Percentiles rank a stretch among this genome's conserved stretches.
Evolutionary conservation across 1,284 basidiomycete species (phyloP).

Genomic region (Takashimella tepidaria): DNA sequence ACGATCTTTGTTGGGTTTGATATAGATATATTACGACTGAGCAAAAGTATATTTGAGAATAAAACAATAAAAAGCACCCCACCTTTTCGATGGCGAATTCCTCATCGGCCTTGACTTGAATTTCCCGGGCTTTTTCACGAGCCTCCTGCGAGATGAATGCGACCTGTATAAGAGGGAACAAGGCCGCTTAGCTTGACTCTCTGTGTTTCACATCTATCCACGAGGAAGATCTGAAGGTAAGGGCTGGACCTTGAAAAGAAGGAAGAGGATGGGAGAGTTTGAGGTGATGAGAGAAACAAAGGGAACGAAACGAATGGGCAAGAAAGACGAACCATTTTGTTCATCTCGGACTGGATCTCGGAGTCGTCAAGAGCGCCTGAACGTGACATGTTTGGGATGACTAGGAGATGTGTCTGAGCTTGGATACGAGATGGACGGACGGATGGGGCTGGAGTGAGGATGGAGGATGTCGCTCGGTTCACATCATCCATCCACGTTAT

Average conservation of each 20-base stretch:
- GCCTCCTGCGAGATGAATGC: slow-evolving; percentile 97
- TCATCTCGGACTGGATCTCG: slow-evolving; percentile 94
- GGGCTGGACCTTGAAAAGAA: not conserved
- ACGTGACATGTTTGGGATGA: slow-evolving; percentile 40
- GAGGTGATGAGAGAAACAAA: not conserved
- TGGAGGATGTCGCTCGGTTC: too few species aligned
- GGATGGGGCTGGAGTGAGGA: not conserved
- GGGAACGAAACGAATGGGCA: not conserved
- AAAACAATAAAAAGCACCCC: slow-evolving; percentile 8
- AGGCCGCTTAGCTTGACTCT: too few species aligned
- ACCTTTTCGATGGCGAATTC: slow-evolving; percentile 98
- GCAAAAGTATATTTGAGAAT: too few species aligned
- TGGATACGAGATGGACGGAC: not conserved
- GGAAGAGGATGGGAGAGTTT: not conserved
- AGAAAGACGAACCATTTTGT: slow-evolving; percentile 90
- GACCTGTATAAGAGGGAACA: slow-evolving; percentile 58
- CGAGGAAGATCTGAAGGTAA: not conserved
- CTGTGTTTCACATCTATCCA: not conserved
- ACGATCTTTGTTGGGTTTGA: not conserved
- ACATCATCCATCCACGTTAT: not conserved
- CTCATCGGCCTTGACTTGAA: slow-evolving; percentile 92
- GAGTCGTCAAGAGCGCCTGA: slow-evolving; percentile 79
- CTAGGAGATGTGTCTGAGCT: too few species aligned
- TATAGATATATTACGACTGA: too few species aligned
- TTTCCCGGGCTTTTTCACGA: slow-evolving; percentile 91